Conservation (phyloP, 1,284 basidiomycete genomes). For the Naganishia sp. region DNA sequence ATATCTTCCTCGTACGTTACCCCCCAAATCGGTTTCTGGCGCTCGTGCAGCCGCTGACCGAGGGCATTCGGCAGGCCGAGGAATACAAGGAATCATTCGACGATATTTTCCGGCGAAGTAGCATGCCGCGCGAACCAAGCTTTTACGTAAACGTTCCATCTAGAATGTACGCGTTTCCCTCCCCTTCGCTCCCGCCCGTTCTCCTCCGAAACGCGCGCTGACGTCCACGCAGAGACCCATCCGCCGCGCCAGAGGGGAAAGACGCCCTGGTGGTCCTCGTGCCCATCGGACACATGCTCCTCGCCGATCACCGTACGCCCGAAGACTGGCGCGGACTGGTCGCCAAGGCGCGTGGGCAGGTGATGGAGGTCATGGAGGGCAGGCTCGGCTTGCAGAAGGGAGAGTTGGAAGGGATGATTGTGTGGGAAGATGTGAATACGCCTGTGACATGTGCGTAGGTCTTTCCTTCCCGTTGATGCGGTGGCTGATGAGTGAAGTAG, state of each 20-base stretch:
- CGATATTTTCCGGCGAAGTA: constrained; percentile 58
- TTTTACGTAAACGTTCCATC: constrained; percentile 61
- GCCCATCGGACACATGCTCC: constrained; percentile 44
- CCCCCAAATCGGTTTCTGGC: too few species aligned
- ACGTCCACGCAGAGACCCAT: constrained; percentile 60
- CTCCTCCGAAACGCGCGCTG: not conserved
- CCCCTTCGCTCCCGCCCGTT: not conserved
- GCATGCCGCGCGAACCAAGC: constrained; percentile 58
- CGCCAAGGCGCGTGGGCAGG: constrained; percentile 42
- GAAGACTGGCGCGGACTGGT: constrained; percentile 48
- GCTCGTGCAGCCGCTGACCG: too few species aligned
- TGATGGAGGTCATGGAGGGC: constrained; percentile 45
- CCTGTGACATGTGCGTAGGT: constrained; percentile 47
- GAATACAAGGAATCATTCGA: constrained; percentile 58
- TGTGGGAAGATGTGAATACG: constrained; percentile 49
- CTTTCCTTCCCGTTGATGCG: not conserved
- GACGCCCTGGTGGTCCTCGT: constrained; percentile 50
- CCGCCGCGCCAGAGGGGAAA: constrained; percentile 50
- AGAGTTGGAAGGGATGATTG: constrained; percentile 44
- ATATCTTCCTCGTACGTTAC: constrained; percentile 53
- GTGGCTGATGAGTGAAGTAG: constrained; percentile 32
- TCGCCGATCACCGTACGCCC: constrained; percentile 28
- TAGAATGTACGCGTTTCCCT: constrained; percentile 42
- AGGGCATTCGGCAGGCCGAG: constrained; percentile 44
- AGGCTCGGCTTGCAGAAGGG: constrained; percentile 38